Evolutionary conservation across 257 asterid genomes (phyloP).

Genomic region (Solanum lycopersicoides): DNA sequence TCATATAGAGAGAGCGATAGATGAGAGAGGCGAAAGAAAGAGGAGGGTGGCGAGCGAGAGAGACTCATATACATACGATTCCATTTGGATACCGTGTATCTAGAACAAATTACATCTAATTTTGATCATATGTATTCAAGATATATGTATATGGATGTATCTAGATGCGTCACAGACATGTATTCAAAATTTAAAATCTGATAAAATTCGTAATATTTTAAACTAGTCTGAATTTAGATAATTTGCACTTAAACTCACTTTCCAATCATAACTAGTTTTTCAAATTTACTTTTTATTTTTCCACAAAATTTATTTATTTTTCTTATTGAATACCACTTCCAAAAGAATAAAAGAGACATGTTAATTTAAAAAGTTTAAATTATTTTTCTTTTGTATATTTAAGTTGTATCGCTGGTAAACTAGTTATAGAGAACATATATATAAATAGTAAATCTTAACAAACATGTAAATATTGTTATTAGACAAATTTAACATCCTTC

Average conservation of each 20-base stretch:
- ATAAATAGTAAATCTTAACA: background rate
- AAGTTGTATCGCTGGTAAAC: background rate
- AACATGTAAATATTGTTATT: background rate
- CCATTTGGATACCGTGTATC: rapidly evolving
- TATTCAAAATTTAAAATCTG: too few relatives aligned
- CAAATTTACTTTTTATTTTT: background rate
- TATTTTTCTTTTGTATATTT: background rate
- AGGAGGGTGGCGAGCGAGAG: too few relatives aligned
- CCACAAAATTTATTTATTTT: too few relatives aligned
- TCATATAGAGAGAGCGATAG: too few relatives aligned
- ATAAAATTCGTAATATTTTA: too few relatives aligned
- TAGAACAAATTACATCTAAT: too few relatives aligned
- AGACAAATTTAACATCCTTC: background rate
- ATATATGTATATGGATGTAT: background rate
- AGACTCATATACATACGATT: background rate
- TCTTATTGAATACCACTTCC: background rate
- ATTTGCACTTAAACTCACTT: background rate
- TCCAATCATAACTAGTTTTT: background rate
- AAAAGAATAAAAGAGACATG: background rate
- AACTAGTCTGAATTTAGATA: background rate
- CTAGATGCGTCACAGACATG: too few relatives aligned
- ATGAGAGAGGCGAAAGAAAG: too few relatives aligned
- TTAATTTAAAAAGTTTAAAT: background rate
- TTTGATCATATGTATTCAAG: rapidly evolving
- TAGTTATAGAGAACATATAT: background rate